These are phyloP conservation scores for Fusarium phyllophilum DNA, from an alignment of 2,329 filamentous ascomycete genomes.

Conservation along the genomic window DNA sequence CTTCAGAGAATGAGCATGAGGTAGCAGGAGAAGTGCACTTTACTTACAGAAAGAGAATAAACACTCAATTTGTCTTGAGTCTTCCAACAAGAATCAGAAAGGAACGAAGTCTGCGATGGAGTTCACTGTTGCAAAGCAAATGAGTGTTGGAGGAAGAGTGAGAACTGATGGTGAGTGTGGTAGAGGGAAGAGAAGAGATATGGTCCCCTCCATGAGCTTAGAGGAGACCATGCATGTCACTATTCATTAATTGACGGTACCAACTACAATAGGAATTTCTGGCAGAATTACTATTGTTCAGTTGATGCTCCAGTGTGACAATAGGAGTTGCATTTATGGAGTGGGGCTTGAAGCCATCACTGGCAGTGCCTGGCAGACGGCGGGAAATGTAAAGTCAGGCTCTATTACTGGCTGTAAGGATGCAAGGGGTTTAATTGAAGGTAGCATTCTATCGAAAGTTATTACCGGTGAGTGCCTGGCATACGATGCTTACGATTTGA, in stretches of 20 bases:
- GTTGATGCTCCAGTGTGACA: constrained; percentile 10
- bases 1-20: background rate
- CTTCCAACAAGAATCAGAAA: background rate
- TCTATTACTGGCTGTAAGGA: background rate
- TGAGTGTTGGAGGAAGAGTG: background rate
- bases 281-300: constrained; percentile 16
- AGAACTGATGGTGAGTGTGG: background rate
- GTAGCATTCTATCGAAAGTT: too few species aligned
- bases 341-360: constrained; percentile 1
- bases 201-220: background rate
- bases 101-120: background rate
- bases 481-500: background rate
- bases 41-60: constrained; percentile 8
- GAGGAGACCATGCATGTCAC: background rate
- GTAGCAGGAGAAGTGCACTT: background rate
- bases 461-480: background rate
- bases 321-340: background rate
- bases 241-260: background rate
- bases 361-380: background rate
- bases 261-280: background rate
- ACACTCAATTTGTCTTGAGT: background rate
- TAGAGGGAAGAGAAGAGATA: background rate
- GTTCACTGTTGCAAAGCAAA: background rate
- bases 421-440: background rate
- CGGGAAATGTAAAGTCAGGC: background rate